Conservation (phyloP, 2,329 filamentous ascomycete genomes). For the Colletotrichum noveboracense region DNA sequence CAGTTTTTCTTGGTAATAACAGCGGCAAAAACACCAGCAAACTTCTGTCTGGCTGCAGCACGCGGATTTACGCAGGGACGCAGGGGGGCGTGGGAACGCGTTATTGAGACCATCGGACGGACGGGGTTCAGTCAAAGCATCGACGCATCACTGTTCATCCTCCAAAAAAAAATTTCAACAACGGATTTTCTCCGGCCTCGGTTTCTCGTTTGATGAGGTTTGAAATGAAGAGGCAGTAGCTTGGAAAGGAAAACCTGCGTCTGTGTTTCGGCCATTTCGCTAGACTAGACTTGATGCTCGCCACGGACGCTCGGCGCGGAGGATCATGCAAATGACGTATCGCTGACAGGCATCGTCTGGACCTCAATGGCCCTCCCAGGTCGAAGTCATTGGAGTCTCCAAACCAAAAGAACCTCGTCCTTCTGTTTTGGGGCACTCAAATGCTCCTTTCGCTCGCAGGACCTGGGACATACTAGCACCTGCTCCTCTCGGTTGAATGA, state of each 20-base stretch:
- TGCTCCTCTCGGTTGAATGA: background rate
- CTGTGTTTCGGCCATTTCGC: background rate
- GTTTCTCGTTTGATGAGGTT: background rate
- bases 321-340: background rate
- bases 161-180: background rate
- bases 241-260: background rate
- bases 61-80: background rate
- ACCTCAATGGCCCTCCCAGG: background rate
- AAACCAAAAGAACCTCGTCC: background rate
- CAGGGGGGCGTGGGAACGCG: background rate
- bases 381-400: background rate
- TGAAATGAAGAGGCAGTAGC: background rate
- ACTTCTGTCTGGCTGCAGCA: background rate
- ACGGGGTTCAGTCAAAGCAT: background rate
- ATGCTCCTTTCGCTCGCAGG: background rate
- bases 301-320: background rate
- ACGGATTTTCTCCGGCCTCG: background rate
- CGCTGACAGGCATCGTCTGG: background rate
- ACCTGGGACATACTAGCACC: background rate
- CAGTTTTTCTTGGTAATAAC: background rate
- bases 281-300: background rate
- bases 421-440: background rate
- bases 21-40: background rate
- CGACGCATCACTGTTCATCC: background rate
- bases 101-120: background rate